Conservation (phyloP, 148 eudicot genomes). For the Camellia sinensis region DNA sequence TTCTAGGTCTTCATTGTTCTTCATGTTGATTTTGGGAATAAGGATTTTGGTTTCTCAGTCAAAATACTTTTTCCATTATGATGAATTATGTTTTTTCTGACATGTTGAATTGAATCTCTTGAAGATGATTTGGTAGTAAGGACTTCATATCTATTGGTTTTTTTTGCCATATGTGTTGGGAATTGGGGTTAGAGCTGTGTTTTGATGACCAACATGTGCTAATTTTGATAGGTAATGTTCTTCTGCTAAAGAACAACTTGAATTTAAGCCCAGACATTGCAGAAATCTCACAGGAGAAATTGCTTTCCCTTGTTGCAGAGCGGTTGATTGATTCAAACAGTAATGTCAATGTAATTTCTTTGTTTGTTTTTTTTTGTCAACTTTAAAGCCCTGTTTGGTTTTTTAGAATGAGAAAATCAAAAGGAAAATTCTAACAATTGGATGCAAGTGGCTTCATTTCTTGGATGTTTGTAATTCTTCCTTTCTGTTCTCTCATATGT, state of each 20-base stretch:
- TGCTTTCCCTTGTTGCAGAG: constrained; percentile 90
- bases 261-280: constrained; percentile 60
- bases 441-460: too few species aligned
- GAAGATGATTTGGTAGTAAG: background rate
- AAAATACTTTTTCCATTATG: background rate
- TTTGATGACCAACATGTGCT: constrained; percentile 13
- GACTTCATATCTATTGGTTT: background rate
- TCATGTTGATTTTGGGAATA: background rate
- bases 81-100: background rate
- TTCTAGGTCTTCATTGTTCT: background rate
- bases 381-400: constrained; percentile 10
- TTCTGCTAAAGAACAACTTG: constrained; percentile 72
- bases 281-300: constrained; percentile 90
- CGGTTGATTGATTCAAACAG: constrained; percentile 81
- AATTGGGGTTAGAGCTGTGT: background rate
- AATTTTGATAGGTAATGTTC: constrained; percentile 67
- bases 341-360: constrained; percentile 55
- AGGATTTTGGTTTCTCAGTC: background rate
- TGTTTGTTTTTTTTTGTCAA: constrained; percentile 11
- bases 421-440: too few species aligned
- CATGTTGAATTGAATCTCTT: background rate
- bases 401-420: background rate
- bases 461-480: too few species aligned
- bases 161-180: background rate
- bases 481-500: background rate